A percentile compares a stretch with the other conserved stretches of the same genome.
These are phyloP conservation scores for Atalantia buxifolia DNA, from an alignment of 345 rosid species.

Conservation along the genomic window DNA sequence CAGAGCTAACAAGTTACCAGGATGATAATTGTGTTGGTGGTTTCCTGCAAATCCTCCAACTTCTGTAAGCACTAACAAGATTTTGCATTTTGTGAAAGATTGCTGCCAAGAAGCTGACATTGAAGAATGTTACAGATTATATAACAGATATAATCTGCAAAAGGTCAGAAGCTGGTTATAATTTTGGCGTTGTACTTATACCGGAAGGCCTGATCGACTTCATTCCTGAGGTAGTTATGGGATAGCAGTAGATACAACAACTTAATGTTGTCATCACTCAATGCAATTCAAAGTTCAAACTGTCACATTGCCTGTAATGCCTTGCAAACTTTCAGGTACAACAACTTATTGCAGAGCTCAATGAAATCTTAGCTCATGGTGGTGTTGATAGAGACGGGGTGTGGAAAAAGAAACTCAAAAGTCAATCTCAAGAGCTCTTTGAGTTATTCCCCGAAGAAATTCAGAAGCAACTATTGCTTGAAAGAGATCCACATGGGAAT, in stretches of 20 bases:
- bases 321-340: slow-evolving; percentile 35
- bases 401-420: slow-evolving; percentile 37
- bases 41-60: neutral
- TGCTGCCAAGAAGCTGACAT: slow-evolving; percentile 36
- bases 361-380: slow-evolving; percentile 45
- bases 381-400: slow-evolving; percentile 31
- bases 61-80: neutral
- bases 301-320: neutral
- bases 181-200: slow-evolving; percentile 50
- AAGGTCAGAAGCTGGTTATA: slow-evolving; percentile 35
- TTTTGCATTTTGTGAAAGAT: slow-evolving; percentile 17
- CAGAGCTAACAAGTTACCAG: neutral
- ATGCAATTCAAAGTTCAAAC: neutral
- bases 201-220: slow-evolving; percentile 61
- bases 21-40: neutral
- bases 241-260: neutral
- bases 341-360: slow-evolving; percentile 44
- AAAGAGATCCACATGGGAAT: slow-evolving; percentile 48
- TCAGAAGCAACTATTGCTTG: slow-evolving; percentile 42
- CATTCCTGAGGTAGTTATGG: slow-evolving; percentile 46
- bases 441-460: slow-evolving; percentile 37
- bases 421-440: slow-evolving; percentile 35
- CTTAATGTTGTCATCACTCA: neutral
- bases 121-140: slow-evolving; percentile 39
- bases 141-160: slow-evolving; percentile 33